Base-by-base conservation (phyloP, 1,139 yeast species). In the Yamadazyma friedrichii region DNA sequence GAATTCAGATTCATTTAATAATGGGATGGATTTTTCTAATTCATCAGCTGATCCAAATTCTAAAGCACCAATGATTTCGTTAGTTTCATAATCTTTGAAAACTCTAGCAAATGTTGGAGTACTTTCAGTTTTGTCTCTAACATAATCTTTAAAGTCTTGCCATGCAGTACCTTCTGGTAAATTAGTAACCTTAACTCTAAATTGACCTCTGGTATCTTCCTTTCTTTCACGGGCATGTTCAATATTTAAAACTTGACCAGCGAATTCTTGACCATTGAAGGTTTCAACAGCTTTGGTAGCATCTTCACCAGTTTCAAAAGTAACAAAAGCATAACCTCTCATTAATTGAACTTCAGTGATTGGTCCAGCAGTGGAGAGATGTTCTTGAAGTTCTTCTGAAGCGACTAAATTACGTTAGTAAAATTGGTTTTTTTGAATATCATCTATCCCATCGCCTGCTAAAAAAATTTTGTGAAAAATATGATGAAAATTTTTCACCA, bases 91-190 rank as follows among this genome's bases (percentile, higher is more conserved):
- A 55, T 80, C 82, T 58, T 80, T 76, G 66, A 74, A 78, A 43
- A 84, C 88, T 64, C 83, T 81, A 53, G 87, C 86, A 62, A 82
- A 85, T 37, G 82, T 78, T 44, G 89, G 86, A 47, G 80, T 77
- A 53, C 75, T 64, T 50, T 76, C 79, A 54, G 80, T 74, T 57
- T 80, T 80, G 49, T 84, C 91, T 62, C 88, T 72, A 50, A 84
- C 85, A 56, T 82, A 80, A 65, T 85, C 94, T 65, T 85, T 85
- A 59, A 85, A 76, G 58, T 84, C 91, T 73, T 85, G 93, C 94
- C 94, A 85, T 41, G 88, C 83, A 43, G 87, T 76, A 48, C 83
- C 82, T 53, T 82, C 85, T 52, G 89, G 89, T 56, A 85, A 72
- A 64, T 80, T 80, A 51, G 78, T 65, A 30, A 85, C 77, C 58